Percentiles rank a stretch among this genome's conserved stretches.
Evolutionary conservation across 257 asterid genomes (phyloP).

Genomic region (Lantana camara): DNA sequence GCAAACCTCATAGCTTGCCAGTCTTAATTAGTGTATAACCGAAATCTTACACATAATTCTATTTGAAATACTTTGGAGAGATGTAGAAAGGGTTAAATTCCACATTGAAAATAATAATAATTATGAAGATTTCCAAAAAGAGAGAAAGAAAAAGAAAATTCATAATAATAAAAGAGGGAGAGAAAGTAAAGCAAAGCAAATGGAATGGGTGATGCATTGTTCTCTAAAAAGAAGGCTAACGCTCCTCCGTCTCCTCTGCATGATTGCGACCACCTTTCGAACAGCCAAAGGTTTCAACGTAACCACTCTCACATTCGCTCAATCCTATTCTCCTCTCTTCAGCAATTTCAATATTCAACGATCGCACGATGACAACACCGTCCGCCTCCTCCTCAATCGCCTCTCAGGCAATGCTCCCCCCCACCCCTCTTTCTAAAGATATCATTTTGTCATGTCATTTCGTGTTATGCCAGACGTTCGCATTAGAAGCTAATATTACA

Average conservation of each 20-base stretch:
- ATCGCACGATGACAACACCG: slow-evolving; percentile 55
- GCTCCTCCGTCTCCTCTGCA: slow-evolving; percentile 24
- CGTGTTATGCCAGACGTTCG: too few relatives aligned
- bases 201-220: slow-evolving; percentile 27
- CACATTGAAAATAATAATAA: too few relatives aligned
- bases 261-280: slow-evolving; percentile 22
- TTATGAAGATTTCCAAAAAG: too few relatives aligned
- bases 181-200: slow-evolving; percentile 4
- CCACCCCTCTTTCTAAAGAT: too few relatives aligned
- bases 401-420: slow-evolving; percentile 48
- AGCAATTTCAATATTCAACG: slow-evolving; percentile 73
- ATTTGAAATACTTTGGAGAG: too few relatives aligned
- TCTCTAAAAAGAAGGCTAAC: slow-evolving; percentile 24
- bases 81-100: too few relatives aligned
- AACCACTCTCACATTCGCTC: slow-evolving; percentile 50
- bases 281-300: slow-evolving; percentile 46
- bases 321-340: slow-evolving; percentile 75
- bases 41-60: too few relatives aligned
- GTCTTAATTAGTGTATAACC: too few relatives aligned
- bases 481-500: too few relatives aligned
- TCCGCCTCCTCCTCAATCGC: slow-evolving; percentile 77
- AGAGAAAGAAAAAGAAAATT: neutral
- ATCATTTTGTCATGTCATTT: too few relatives aligned
- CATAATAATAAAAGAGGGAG: neutral
- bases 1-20: too few relatives aligned